A percentile compares a stretch with the other conserved stretches of the same genome.
These are phyloP conservation scores for Nicotiana attenuata DNA, from an alignment of 257 asterid species.

Conservation along the genomic window DNA sequence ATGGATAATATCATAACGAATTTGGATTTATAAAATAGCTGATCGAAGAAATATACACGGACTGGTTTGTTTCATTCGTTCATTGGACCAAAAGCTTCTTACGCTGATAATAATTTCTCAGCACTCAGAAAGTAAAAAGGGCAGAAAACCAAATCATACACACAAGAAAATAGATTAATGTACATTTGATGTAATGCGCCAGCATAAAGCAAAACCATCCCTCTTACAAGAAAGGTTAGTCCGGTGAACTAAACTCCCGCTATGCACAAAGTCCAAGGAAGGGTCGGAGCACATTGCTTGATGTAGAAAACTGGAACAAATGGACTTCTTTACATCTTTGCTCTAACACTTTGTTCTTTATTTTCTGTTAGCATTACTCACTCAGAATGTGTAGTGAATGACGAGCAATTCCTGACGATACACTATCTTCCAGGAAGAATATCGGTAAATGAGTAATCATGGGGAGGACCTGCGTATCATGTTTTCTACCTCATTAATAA, in stretches of 20 bases:
- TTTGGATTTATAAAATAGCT: too few relatives aligned
- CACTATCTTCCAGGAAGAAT: constrained; percentile 52
- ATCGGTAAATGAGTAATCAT: constrained; percentile 68
- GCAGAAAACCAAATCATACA: neutral
- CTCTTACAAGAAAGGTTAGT: neutral
- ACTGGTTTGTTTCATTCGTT: too few relatives aligned
- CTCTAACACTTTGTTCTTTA: neutral
- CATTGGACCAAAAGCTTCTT: too few relatives aligned
- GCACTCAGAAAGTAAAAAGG: neutral
- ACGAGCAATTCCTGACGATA: neutral
- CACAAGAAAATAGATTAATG: neutral
- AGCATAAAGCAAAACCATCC: neutral
- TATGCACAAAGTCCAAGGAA: too few relatives aligned
- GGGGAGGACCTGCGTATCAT: constrained; percentile 59
- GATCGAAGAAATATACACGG: too few relatives aligned
- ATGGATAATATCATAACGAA: too few relatives aligned
- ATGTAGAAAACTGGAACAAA: neutral
- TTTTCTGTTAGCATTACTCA: neutral
- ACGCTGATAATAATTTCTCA: neutral
- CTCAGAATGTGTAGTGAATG: neutral
- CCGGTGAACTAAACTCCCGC: too few relatives aligned
- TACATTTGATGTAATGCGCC: neutral
- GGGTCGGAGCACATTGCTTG: too few relatives aligned
- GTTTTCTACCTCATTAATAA: neutral
- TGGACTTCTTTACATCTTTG: neutral